Conservation (phyloP, 208 protist species). For the Crithidia brevicula region DNA sequence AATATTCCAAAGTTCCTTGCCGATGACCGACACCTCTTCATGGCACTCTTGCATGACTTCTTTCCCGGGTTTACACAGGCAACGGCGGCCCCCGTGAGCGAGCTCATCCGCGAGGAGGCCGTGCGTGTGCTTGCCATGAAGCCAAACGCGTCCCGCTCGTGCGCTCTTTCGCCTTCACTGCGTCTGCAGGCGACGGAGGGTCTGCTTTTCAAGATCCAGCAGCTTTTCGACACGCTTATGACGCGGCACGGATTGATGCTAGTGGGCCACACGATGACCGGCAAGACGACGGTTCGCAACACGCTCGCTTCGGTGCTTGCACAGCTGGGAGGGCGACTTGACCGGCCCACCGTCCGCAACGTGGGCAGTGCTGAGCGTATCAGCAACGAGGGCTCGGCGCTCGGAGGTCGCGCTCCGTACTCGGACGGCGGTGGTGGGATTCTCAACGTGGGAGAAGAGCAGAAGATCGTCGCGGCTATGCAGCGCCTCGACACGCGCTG, state of each 20-base stretch:
- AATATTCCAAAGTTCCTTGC: slow-evolving; percentile 94
- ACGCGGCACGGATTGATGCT: slow-evolving; percentile 94
- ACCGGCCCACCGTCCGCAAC: not conserved
- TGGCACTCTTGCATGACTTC: slow-evolving; percentile 91
- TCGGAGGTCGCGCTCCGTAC: not conserved
- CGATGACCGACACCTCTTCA: slow-evolving; percentile 92
- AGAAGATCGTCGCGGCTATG: slow-evolving; percentile 12
- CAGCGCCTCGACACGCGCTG: slow-evolving; percentile 50
- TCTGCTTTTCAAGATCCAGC: slow-evolving; percentile 86
- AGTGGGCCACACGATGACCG: slow-evolving; percentile 95
- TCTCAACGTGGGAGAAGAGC: not conserved
- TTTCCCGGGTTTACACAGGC: slow-evolving; percentile 66
- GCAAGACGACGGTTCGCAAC: slow-evolving; percentile 91
- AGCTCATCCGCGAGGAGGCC: slow-evolving; percentile 47
- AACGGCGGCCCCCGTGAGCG: slow-evolving; percentile 57
- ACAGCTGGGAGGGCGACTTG: slow-evolving; percentile 38
- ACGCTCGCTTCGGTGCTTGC: slow-evolving; percentile 77
- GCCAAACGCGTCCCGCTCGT: not conserved
- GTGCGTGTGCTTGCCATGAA: slow-evolving; percentile 62
- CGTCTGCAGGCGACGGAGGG: slow-evolving; percentile 73
- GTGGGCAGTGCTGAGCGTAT: slow-evolving; percentile 12
- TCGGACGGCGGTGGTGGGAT: not conserved
- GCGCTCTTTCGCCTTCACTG: slow-evolving; percentile 5
- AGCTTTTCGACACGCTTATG: slow-evolving; percentile 94
- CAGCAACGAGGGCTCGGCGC: not conserved